Evolutionary conservation across 2,329 filamentous ascomycete genomes (phyloP), one percentile per base, ranked within the genome.

Genomic region (Aureobasidium sp.): DNA sequence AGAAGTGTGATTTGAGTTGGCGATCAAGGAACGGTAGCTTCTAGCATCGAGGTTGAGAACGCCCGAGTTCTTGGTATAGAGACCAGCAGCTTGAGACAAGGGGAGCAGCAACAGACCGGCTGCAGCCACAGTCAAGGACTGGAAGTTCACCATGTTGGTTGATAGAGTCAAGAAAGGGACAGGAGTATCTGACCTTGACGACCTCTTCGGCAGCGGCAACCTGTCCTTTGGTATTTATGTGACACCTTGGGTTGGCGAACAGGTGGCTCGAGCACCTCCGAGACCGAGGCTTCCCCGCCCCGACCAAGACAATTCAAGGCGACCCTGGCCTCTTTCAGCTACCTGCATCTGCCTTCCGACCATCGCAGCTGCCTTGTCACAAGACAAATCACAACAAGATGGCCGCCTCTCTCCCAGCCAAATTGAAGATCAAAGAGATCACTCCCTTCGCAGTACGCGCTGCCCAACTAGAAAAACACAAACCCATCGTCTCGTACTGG

Each of bases 401-500:
- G 92, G 85, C 90, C 54, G 81, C 83, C 69, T 78, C 79, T 61
- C 78, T 93, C 62, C 91, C 91, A 16, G 79, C 83, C 37, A 84
- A 84, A 70, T 81, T 99, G 69, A 91, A 89, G 77, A 66, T 66
- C 34, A 67, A 68, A 27, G 91, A 96, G 72, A 85, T 96, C 70
- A 86, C 85, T 66, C 89, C 91, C 64, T 97, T 95, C 74, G 86
- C 92, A 65, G 83, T 87, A 60, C 86, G 93, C 70, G 93, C 91
- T 37, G 83, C 85, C 39, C 93, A 99, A 78, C 83, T 99, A 53
- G 89, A 93, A 73, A 83, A 83, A 63, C 84, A 86, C 70, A 94
- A 93, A 75, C 94, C 94, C 9, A 90, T 94, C 63, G 83, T 97
- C 67, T 83, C 92, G 65, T 99, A 97, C 75, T 97, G 93, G 91